These are phyloP conservation scores for Acanthamoeba triangularis DNA, from an alignment of 208 protist species.

Conservation along the genomic window DNA sequence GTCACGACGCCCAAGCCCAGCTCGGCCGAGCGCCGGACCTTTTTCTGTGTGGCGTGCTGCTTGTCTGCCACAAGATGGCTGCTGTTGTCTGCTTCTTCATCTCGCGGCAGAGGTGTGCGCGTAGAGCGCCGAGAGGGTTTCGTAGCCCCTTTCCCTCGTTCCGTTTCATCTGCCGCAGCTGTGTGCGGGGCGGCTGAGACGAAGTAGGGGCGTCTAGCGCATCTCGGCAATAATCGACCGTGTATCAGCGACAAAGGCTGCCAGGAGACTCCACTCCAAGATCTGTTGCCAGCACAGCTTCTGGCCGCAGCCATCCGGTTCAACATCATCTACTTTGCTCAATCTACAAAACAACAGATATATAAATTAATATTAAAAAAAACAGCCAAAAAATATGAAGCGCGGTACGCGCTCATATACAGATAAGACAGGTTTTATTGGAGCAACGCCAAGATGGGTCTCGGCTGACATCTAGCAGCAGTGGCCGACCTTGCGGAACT, in stretches of 20 bases:
- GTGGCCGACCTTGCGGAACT: background rate
- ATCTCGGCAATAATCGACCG: no score
- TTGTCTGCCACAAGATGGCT: background rate
- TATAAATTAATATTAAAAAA: no score
- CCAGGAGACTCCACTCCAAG: no score
- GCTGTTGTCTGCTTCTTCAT: background rate
- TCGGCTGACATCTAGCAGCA: background rate
- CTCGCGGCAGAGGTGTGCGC: background rate
- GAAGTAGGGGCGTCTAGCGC: no score
- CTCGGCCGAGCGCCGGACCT: background rate
- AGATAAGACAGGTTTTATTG: background rate
- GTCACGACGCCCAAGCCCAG: constrained; percentile 14
- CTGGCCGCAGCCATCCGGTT: background rate
- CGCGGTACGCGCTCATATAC: no score
- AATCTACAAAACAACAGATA: no score
- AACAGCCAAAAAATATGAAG: no score
- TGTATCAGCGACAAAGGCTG: no score
- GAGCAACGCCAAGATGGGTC: background rate
- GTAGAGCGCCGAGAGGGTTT: background rate
- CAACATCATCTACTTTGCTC: background rate
- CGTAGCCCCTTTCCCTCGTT: background rate
- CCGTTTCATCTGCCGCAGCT: no score
- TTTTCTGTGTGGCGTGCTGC: background rate
- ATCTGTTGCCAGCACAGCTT: background rate
- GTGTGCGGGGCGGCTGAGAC: no score